phyloP scores from a whole-genome alignment of 768 basidiomycete genomes.

The Lentinula detonsa region DNA sequence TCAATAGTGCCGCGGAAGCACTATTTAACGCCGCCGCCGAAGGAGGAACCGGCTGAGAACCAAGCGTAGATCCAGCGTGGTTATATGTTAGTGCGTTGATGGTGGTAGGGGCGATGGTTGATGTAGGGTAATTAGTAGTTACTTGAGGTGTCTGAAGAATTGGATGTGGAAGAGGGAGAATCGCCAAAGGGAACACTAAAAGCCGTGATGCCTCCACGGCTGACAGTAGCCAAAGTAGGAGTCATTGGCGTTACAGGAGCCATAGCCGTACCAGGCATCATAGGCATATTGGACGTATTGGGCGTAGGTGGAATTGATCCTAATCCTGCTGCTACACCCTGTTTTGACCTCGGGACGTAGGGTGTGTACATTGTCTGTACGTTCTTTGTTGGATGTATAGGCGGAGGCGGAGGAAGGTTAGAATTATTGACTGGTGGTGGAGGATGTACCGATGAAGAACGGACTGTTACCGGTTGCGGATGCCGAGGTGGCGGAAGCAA shows the following conservation, averaged over 20 bases:
- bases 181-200: no score
- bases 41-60: not conserved
- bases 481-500: not conserved
- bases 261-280: no score
- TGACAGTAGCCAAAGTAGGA: no score
- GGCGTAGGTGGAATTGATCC: constrained; percentile 29
- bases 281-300: not conserved
- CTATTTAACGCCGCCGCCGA: not conserved
- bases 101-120: not conserved
- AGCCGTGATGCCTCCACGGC: no score
- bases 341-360: constrained; percentile 65
- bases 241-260: no score
- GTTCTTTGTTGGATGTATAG: constrained; percentile 16
- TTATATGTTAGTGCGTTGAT: not conserved
- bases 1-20: constrained; percentile 73
- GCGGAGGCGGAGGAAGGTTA: constrained; percentile 26
- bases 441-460: no score
- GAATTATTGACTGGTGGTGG: no score
- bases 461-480: not conserved
- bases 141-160: not conserved
- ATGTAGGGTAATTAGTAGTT: no score
- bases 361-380: constrained; percentile 76
- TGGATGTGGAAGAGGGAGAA: no score
- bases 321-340: constrained; percentile 15
- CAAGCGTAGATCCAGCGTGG: not conserved